Percentiles rank a stretch among this genome's conserved stretches.
Evolutionary conservation across 768 basidiomycete species (phyloP).

Genomic region (Chalciporus piperatus): DNA sequence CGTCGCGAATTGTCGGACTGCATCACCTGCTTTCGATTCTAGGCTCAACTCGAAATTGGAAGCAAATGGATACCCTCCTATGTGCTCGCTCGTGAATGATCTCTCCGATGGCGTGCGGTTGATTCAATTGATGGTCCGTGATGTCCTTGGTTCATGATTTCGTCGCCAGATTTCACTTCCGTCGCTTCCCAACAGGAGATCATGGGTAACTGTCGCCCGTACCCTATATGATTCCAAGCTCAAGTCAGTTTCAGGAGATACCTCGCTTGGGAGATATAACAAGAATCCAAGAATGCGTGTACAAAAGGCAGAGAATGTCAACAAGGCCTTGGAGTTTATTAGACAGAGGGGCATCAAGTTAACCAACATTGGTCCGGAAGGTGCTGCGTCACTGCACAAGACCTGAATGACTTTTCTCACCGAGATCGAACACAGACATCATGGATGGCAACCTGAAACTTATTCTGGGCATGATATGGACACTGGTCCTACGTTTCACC

Average conservation of each 20-base stretch:
- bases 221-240: conserved; percentile 6
- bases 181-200: conserved; percentile 68
- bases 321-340: conserved; percentile 95
- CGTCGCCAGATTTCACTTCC: conserved; percentile 4
- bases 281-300: conserved; percentile 86
- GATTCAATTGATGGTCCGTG: conserved; percentile 86
- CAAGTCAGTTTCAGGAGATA: conserved; percentile 56
- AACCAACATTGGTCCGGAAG: conserved; percentile 97
- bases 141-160: background rate
- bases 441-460: conserved; percentile 99
- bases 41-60: conserved; percentile 98
- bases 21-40: conserved; percentile 2
- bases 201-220: conserved; percentile 62
- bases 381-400: conserved; percentile 34
- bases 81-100: conserved; percentile 87
- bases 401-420: conserved; percentile 1
- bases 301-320: conserved; percentile 98
- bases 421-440: conserved; percentile 61
- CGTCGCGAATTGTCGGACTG: background rate
- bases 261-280: conserved; percentile 93
- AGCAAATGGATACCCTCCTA: conserved; percentile 75
- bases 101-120: conserved; percentile 93
- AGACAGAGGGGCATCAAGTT: conserved; percentile 90
- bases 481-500: conserved; percentile 92
- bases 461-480: conserved; percentile 99